These are phyloP conservation scores for Trypanosoma caninum DNA, from an alignment of 208 protist species.

Conservation along the genomic window DNA sequence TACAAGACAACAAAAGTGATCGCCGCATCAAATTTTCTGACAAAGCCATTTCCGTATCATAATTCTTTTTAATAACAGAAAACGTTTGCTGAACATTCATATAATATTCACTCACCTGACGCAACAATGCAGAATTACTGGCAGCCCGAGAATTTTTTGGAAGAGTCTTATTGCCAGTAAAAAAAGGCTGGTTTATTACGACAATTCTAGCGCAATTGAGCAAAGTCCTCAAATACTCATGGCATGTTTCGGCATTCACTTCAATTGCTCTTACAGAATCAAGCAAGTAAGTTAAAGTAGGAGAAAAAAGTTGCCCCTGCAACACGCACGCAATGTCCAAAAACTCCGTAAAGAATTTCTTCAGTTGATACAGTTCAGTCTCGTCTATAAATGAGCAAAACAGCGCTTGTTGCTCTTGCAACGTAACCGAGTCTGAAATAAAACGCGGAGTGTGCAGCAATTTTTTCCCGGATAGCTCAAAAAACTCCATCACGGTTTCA, in stretches of 20 bases:
- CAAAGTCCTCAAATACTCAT: constrained; percentile 13
- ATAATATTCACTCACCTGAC: constrained; percentile 9
- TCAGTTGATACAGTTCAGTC: not conserved
- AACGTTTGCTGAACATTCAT: not conserved
- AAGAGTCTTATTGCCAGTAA: not conserved
- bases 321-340: constrained; percentile 11
- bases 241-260: not conserved
- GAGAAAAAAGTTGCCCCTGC: constrained; percentile 10
- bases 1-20: constrained; percentile 2
- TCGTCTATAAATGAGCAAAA: not conserved
- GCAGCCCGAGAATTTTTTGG: constrained; percentile 14
- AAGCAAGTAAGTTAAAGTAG: constrained; percentile 9
- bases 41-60: constrained; percentile 10
- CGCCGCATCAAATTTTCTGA: constrained; percentile 6
- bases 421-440: not conserved
- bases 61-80: not conserved
- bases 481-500: constrained; percentile 5
- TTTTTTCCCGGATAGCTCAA: not conserved
- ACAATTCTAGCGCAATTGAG: constrained; percentile 6
- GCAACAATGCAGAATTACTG: constrained; percentile 1
- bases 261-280: constrained; percentile 11
- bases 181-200: constrained; percentile 16
- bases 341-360: constrained; percentile 1
- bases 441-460: not conserved
- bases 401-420: not conserved